Conservation (phyloP, 1,284 basidiomycete species). For the Cutaneotrichosporon dermatis region DNA sequence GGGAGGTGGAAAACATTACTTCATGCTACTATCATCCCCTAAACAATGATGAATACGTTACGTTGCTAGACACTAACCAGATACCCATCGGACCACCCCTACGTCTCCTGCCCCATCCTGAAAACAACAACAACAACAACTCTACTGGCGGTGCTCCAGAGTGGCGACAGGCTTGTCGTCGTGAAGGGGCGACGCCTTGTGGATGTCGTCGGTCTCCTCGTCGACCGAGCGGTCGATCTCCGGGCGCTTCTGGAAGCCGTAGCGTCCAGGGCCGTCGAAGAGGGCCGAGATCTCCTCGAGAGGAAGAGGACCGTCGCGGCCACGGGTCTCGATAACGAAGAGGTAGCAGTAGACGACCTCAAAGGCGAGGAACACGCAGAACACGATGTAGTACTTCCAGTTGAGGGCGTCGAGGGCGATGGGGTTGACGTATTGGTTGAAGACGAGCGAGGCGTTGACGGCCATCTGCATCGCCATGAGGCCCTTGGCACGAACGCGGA, state of each 20-base stretch:
- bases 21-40: too few species aligned
- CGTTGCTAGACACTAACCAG: too few species aligned
- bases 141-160: not conserved
- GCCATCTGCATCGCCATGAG: constrained; percentile 56
- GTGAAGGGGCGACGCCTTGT: not conserved
- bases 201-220: not conserved
- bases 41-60: too few species aligned
- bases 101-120: too few species aligned
- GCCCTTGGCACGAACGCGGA: constrained; percentile 65
- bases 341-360: constrained; percentile 47
- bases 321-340: constrained; percentile 42
- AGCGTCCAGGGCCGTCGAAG: constrained; percentile 23
- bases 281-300: constrained; percentile 43
- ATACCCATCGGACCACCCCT: too few species aligned
- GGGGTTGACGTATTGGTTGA: constrained; percentile 48
- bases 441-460: constrained; percentile 40
- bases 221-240: not conserved
- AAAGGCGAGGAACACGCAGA: constrained; percentile 35
- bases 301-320: constrained; percentile 24
- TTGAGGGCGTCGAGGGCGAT: constrained; percentile 30
- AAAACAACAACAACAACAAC: not conserved
- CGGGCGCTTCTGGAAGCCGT: constrained; percentile 17
- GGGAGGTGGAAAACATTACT: too few species aligned
- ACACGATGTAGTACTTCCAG: constrained; percentile 43
- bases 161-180: too few species aligned